phyloP scores from a whole-genome alignment of 345 rosid species.

The Trapa incisa region DNA sequence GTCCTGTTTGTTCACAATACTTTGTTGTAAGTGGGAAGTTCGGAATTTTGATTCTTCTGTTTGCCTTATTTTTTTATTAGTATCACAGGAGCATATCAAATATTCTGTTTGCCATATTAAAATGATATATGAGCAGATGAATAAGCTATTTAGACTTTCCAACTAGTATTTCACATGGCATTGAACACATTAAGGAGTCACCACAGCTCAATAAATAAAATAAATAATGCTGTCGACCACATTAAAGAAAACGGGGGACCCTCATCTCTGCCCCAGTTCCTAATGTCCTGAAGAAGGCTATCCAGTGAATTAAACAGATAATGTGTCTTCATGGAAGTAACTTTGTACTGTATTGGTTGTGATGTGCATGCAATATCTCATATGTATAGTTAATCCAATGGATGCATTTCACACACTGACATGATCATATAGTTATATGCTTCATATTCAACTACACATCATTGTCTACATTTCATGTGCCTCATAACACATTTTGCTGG shows the following conservation, averaged over 20 bases:
- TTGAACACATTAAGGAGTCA: not conserved
- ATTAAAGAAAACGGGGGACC: no score
- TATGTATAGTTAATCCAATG: not conserved
- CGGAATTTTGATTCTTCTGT: not conserved
- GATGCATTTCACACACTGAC: not conserved
- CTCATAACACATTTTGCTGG: no score
- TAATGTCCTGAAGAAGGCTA: no score
- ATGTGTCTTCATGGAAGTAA: no score
- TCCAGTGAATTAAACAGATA: no score
- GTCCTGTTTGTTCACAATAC: conserved; percentile 84
- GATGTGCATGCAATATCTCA: not conserved
- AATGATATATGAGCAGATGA: not conserved
- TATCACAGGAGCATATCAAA: not conserved
- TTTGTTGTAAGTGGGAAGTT: conserved; percentile 52
- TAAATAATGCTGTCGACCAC: no score
- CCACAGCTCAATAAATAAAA: not conserved
- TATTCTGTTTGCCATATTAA: not conserved
- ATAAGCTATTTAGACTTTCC: not conserved
- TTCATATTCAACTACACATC: not conserved
- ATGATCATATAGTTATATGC: not conserved
- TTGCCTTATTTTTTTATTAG: not conserved
- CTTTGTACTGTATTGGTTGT: not conserved
- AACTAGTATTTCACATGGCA: not conserved
- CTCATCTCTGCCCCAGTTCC: no score
- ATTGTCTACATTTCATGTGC: not conserved